phyloP scores from a whole-genome alignment of 345 rosid species.

The Lenwebbia sp. region DNA sequence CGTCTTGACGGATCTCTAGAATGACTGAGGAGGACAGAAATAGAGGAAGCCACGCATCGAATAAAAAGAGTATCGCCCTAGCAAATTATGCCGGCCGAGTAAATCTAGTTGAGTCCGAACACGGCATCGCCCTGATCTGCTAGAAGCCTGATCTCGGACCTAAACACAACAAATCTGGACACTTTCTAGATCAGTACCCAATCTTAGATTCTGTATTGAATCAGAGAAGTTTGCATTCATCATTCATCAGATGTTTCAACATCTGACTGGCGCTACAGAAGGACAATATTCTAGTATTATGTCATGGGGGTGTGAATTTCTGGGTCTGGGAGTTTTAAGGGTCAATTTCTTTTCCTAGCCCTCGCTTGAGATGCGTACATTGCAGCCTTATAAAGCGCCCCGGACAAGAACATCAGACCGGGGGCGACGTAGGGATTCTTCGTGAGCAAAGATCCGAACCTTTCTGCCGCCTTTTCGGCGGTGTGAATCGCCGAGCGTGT shows the following conservation, averaged over 20 bases:
- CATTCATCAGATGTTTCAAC: background rate
- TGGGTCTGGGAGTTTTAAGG: background rate
- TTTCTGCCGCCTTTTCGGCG: background rate
- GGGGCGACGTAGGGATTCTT: background rate
- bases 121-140: fast-evolving
- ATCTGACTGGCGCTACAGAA: background rate
- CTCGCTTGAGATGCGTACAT: background rate
- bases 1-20: background rate
- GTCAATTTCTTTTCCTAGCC: background rate
- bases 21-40: fast-evolving
- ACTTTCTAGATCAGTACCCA: background rate
- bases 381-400: background rate
- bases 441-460: background rate
- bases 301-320: background rate
- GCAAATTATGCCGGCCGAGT: fast-evolving
- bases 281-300: background rate
- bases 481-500: background rate
- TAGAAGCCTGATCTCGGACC: background rate
- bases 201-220: background rate
- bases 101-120: background rate
- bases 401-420: background rate
- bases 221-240: background rate
- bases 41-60: background rate
- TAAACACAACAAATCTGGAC: background rate
- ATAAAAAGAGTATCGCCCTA: background rate